Conservation (phyloP, 768 basidiomycete species). For the Megacollybia marginata region DNA sequence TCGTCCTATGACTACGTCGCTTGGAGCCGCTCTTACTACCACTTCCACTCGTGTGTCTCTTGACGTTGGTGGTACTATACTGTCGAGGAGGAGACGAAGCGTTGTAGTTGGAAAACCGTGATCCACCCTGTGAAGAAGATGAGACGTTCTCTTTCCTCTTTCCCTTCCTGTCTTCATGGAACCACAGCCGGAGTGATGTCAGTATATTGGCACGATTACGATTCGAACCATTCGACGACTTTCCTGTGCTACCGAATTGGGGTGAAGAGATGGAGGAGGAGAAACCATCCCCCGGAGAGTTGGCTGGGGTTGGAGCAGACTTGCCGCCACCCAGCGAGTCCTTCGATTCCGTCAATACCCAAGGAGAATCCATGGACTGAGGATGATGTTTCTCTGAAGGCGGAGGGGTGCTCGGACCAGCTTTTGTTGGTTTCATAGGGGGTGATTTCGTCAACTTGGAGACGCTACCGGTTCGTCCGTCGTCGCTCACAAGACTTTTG, state of each 20-base stretch:
- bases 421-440: slow-evolving; percentile 46
- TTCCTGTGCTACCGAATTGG: slow-evolving; percentile 22
- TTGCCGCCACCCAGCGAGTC: slow-evolving; percentile 27
- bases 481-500: slow-evolving; percentile 39
- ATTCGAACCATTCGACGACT: slow-evolving; percentile 21
- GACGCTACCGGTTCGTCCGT: slow-evolving; percentile 59
- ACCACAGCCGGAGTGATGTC: slow-evolving; percentile 84
- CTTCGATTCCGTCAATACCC: slow-evolving; percentile 53
- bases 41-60: slow-evolving; percentile 41
- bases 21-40: slow-evolving; percentile 12
- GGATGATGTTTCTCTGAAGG: slow-evolving; percentile 33
- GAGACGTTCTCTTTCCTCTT: slow-evolving; percentile 58
- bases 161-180: slow-evolving; percentile 84
- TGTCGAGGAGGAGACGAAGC: slow-evolving; percentile 8
- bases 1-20: slow-evolving; percentile 30
- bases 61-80: slow-evolving; percentile 29
- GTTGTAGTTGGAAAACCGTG: slow-evolving; percentile 13
- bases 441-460: slow-evolving; percentile 69
- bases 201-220: slow-evolving; percentile 76
- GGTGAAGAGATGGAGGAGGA: slow-evolving; percentile 38
- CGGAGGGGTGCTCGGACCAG: slow-evolving; percentile 46
- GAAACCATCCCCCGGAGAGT: slow-evolving; percentile 47
- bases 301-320: slow-evolving; percentile 37
- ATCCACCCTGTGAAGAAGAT: not conserved
- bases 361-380: slow-evolving; percentile 54